phyloP scores from a whole-genome alignment of 345 rosid species.

The Sapria himalayana region DNA sequence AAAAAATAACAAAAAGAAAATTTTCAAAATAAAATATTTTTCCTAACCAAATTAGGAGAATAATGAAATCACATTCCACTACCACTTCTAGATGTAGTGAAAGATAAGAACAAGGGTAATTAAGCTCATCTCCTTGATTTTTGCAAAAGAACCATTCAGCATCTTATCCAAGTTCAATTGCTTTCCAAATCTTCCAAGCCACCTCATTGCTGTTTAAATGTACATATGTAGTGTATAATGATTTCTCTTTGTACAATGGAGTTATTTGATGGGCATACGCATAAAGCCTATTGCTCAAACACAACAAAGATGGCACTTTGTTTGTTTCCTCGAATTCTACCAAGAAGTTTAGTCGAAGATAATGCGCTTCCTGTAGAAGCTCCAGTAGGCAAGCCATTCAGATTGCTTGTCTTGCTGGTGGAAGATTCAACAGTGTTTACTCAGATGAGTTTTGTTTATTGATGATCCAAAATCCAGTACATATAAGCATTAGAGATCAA shows the following conservation, averaged over 20 bases:
- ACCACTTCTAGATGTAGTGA: too few relatives aligned
- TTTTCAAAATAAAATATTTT: too few relatives aligned
- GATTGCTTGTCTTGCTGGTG: slow-evolving; percentile 12
- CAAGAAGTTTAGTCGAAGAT: slow-evolving; percentile 62
- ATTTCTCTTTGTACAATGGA: slow-evolving; percentile 51
- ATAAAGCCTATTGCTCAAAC: slow-evolving; percentile 22
- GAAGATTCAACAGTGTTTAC: slow-evolving; percentile 22
- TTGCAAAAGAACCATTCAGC: too few relatives aligned
- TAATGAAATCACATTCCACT: too few relatives aligned
- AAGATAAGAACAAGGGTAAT: too few relatives aligned
- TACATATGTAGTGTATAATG: slow-evolving; percentile 57
- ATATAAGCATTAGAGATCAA: too few relatives aligned
- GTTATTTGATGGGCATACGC: slow-evolving; percentile 16
- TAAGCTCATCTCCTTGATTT: too few relatives aligned
- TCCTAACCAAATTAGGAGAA: too few relatives aligned
- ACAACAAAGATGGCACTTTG: slow-evolving; percentile 54
- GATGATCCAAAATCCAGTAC: slow-evolving; percentile 72
- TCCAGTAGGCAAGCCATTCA: slow-evolving; percentile 44
- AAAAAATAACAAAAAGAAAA: too few relatives aligned
- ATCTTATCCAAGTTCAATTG: too few relatives aligned
- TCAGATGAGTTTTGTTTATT: slow-evolving; percentile 28
- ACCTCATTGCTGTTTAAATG: slow-evolving; percentile 57
- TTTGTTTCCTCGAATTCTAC: slow-evolving; percentile 56
- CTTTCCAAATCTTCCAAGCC: too few relatives aligned
- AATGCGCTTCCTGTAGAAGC: slow-evolving; percentile 64